These are phyloP conservation scores for Herpetomonas tarakana DNA, from an alignment of 208 protist species.

Conservation along the genomic window DNA sequence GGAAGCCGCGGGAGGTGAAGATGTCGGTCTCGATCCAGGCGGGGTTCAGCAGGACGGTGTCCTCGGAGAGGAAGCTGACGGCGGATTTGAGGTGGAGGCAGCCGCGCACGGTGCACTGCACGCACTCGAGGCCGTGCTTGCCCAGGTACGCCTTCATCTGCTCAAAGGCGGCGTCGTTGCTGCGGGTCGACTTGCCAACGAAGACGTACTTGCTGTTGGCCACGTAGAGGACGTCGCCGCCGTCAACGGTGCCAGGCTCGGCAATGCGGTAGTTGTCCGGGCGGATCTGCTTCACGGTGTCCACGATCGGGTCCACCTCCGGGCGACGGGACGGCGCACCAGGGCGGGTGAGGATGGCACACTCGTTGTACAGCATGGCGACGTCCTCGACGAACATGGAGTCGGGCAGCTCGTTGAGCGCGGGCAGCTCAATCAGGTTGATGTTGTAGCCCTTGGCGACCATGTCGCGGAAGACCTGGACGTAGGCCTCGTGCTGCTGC, in stretches of 20 bases:
- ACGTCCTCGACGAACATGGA: conserved; percentile 56
- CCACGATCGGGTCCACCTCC: conserved; percentile 36
- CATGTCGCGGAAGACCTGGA: conserved; percentile 34
- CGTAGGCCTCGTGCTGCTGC: conserved; percentile 45
- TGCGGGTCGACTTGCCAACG: conserved; percentile 44
- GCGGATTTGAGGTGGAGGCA: conserved; percentile 51
- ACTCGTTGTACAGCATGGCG: conserved; percentile 41
- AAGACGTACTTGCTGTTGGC: conserved; percentile 45
- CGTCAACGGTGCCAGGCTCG: conserved; percentile 39
- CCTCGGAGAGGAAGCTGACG: conserved; percentile 26
- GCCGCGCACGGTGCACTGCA: conserved; percentile 24
- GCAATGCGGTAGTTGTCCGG: conserved; percentile 29
- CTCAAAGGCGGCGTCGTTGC: conserved; percentile 38
- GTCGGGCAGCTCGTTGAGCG: conserved; percentile 40
- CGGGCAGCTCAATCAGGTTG: conserved; percentile 36
- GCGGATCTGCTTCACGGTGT: conserved; percentile 25
- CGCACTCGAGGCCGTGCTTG: conserved; percentile 39
- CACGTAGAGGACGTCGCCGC: conserved; percentile 45
- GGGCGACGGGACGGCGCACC: conserved; percentile 39
- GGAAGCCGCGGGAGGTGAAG: conserved; percentile 42
- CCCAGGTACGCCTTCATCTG: conserved; percentile 44
- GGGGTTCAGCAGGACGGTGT: conserved; percentile 36
- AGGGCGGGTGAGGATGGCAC: conserved; percentile 41
- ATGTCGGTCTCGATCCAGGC: conserved; percentile 27
- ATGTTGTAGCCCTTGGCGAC: conserved; percentile 41